A percentile compares a stretch with the other conserved stretches of the same genome.
These are phyloP conservation scores for Calonectria crousiana DNA, from an alignment of 2,329 filamentous ascomycete species.

Conservation along the genomic window DNA sequence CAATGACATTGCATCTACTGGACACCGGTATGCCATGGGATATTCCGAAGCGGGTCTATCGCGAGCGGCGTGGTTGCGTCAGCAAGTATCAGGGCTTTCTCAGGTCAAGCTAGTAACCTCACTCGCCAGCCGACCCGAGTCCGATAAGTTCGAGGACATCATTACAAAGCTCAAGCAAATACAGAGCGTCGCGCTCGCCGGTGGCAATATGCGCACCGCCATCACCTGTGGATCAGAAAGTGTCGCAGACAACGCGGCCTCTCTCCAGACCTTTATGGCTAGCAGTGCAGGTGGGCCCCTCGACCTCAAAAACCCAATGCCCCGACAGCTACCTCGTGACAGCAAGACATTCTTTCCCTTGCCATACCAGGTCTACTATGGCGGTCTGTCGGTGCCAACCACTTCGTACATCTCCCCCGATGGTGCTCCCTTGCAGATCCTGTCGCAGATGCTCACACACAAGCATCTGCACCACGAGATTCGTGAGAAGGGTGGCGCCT, in stretches of 20 bases:
- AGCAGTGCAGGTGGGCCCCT: slow-evolving; percentile 45
- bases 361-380: slow-evolving; percentile 98
- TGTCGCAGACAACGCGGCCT: slow-evolving; percentile 75
- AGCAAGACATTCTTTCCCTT: slow-evolving; percentile 90
- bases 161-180: slow-evolving; percentile 88
- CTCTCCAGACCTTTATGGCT: slow-evolving; percentile 77
- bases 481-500: slow-evolving; percentile 96
- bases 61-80: slow-evolving; percentile 76
- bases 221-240: slow-evolving; percentile 88
- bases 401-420: slow-evolving; percentile 83
- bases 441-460: slow-evolving; percentile 93
- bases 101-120: slow-evolving; percentile 88
- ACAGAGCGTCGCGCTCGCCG: slow-evolving; percentile 80
- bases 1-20: slow-evolving; percentile 90
- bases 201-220: slow-evolving; percentile 78
- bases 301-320: slow-evolving; percentile 53
- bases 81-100: slow-evolving; percentile 90
- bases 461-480: slow-evolving; percentile 98
- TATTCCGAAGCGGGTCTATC: slow-evolving; percentile 86
- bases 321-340: slow-evolving; percentile 58
- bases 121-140: slow-evolving; percentile 78
- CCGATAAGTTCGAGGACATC: slow-evolving; percentile 79
- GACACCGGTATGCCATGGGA: slow-evolving; percentile 87
- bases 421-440: slow-evolving; percentile 85
- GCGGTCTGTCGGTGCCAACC: slow-evolving; percentile 83